Percentiles rank a stretch among this genome's conserved stretches.
These are phyloP conservation scores for Fusarium clavum DNA, from an alignment of 2,329 filamentous ascomycete genomes.

Conservation along the genomic window DNA sequence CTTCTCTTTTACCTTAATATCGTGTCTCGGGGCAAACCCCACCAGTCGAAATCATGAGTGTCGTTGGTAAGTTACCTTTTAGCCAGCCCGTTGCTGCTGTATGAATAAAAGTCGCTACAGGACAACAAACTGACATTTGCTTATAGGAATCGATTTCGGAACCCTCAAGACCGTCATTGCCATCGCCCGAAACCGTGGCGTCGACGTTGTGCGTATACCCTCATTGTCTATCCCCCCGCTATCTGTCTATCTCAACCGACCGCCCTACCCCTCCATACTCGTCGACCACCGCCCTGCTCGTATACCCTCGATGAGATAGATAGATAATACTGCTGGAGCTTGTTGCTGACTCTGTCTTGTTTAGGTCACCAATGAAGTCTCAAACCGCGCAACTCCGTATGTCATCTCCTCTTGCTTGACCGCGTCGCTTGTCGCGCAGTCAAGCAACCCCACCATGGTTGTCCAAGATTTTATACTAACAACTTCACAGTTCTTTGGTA, in stretches of 20 bases:
- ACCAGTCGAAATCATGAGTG: conserved; percentile 61
- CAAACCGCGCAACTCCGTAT: conserved; percentile 97
- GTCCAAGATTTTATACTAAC: conserved; percentile 43
- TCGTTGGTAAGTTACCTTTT: conserved; percentile 59
- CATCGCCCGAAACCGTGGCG: conserved; percentile 97
- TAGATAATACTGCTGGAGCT: not conserved
- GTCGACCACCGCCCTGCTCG: not conserved
- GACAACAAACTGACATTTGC: conserved; percentile 34
- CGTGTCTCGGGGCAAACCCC: conserved; percentile 42
- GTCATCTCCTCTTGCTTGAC: conserved; percentile 54
- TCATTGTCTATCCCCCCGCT: conserved; percentile 17
- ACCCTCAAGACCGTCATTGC: conserved; percentile 97
- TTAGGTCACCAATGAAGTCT: conserved; percentile 98
- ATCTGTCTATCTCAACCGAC: conserved; percentile 28
- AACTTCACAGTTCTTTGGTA: conserved; percentile 78
- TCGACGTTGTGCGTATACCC: conserved; percentile 88
- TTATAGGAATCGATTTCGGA: conserved; percentile 89
- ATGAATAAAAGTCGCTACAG: not conserved
- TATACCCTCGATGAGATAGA: conserved; percentile 15
- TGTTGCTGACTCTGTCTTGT: conserved; percentile 33
- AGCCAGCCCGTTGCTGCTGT: not conserved
- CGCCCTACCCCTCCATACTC: conserved; percentile 21
- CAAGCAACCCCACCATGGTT: conserved; percentile 25
- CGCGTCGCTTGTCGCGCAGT: conserved; percentile 15
- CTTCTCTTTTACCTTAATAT: conserved; percentile 33